Percentiles rank a stretch among this genome's conserved stretches.
These are phyloP conservation scores for Hibiscus trionum DNA, from an alignment of 345 rosid species.

Conservation along the genomic window DNA sequence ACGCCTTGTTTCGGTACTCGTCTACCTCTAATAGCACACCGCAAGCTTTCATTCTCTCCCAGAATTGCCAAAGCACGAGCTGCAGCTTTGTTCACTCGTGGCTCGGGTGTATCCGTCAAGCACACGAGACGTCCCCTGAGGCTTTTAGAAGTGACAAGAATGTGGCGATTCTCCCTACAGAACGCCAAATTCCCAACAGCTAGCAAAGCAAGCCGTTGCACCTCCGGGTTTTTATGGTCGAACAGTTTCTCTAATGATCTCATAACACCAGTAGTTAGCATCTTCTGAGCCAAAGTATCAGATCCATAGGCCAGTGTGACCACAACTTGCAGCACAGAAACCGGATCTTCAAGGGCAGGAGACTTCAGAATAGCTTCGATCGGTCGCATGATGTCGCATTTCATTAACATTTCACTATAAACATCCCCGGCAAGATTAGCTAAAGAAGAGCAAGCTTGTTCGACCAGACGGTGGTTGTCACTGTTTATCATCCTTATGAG, in stretches of 20 bases:
- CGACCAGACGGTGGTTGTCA: constrained; percentile 62
- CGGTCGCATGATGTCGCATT: constrained; percentile 22
- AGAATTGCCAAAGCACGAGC: constrained; percentile 98
- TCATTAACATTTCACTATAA: too few relatives aligned
- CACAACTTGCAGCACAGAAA: constrained; percentile 84
- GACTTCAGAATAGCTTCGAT: constrained; percentile 79
- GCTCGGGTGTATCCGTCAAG: constrained; percentile 64
- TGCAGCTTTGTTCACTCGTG: constrained; percentile 86
- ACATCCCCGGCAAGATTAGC: too few relatives aligned
- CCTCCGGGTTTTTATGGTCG: constrained; percentile 74
- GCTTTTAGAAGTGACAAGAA: constrained; percentile 85
- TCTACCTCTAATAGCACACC: constrained; percentile 87
- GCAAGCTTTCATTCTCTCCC: constrained; percentile 92
- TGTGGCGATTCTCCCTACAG: constrained; percentile 78
- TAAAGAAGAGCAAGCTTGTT: constrained; percentile 90
- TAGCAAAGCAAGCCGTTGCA: constrained; percentile 78
- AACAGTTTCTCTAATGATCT: constrained; percentile 72
- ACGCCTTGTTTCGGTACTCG: constrained; percentile 82
- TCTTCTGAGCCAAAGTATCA: constrained; percentile 75
- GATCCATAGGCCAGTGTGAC: constrained; percentile 73
- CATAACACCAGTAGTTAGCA: constrained; percentile 75
- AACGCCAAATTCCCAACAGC: constrained; percentile 95
- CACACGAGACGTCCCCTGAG: constrained; percentile 76
- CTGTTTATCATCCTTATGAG: constrained; percentile 98
- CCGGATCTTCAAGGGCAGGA: constrained; percentile 57